Evolutionary conservation across 2,329 filamentous ascomycete species (phyloP), one percentile per base, ranked within the genome.

Genomic region (Aspergillus pseudotamarii): DNA sequence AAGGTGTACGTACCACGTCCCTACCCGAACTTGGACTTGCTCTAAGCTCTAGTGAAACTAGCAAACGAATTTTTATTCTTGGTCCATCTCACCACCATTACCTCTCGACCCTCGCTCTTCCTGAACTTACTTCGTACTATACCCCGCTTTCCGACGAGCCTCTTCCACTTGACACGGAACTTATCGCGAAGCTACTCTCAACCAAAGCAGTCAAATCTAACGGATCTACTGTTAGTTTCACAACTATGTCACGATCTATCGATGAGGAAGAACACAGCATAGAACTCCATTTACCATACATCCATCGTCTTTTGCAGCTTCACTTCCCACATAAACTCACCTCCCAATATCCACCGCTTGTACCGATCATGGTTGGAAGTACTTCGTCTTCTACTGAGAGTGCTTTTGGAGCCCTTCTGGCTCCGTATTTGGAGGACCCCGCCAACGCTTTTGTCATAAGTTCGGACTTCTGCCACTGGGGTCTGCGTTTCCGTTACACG

Each of bases 391-490:
- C 79, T 0, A 86, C 89, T 2, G 94, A 98, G 78, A 86, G 86
- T 57, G 80, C 77, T 1, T 87, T 91, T 61, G 95, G 93, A 2
- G 72, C 81, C 30, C 75, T 93, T n/a, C 82, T 99, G 9, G 87
- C 91, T 1, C 89, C 91, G 0, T 96, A 95, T 75, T 80, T 99
- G 8, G 82, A 84, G 38, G 91, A 97, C 69, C 86, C 89, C 0
- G 69, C 68, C 19, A 96, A 92, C 64, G 88, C 90, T 1, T 97
- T 98, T 75, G 86, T 99, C 64, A 86, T 98, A 66, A 95, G 91
- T 76, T 97, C 93, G 1, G 95, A 99, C 76, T 99, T 99, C 76
- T 97, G 94, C 68, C 95, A 99, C 78, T 99, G 95, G 95, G 95
- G 95, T 12, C 71, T 83, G 0, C 85, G 92, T 56, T 99, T 97